Evolutionary conservation across 1,139 yeast genomes (phyloP), one percentile per base, ranked within the genome.

Genomic region (Taiozyma onychis): DNA sequence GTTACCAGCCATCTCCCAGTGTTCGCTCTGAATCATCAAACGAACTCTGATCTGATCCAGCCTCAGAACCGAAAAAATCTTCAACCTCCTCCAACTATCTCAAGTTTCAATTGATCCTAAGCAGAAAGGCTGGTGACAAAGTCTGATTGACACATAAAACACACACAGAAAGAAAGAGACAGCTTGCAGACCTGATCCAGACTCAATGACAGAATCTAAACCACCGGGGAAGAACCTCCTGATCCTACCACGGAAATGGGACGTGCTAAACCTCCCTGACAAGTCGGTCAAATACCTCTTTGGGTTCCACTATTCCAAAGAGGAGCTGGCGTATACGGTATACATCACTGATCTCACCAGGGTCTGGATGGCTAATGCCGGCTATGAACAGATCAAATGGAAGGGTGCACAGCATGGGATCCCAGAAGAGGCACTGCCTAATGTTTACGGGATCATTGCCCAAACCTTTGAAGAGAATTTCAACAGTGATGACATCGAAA

Each of bases 341-440:
- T 61, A 58, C 44, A 16, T 61, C 18, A 58, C 63, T 6, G 62
- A 61, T 46, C 53, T 58, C 32, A 43, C 47, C 7, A 51, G 55
- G 42, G 59, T 58, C 4, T 61, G 65, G 65, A 49, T 53, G 9
- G 50, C 54, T 11, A 57, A 56, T 44, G 55, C 55, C 14, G 59
- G 54, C 43, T 46, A 47, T 14, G 48, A 47, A 21, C 48, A 49
- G 46, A 43, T 61, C n/a, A 44, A 49, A 26, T 39, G 48, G 7
- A 55, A 59, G 46, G 58, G 58, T 5, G 9, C 43, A 3, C 52
- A 51, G 26, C 44, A 50, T 32, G 61, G 61, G 3, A 53, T 56
- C n/a, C 52, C 53, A n/a, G 8, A 35, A 3, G 55, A 53, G 5
- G 47, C 56, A 2, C 9, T 57, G 7, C 24, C 24, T 1, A 37